Evolutionary conservation across 2,329 filamentous ascomycete genomes (phyloP), one percentile per base, ranked within the genome.

Genomic region (Eurotiales sp.): DNA sequence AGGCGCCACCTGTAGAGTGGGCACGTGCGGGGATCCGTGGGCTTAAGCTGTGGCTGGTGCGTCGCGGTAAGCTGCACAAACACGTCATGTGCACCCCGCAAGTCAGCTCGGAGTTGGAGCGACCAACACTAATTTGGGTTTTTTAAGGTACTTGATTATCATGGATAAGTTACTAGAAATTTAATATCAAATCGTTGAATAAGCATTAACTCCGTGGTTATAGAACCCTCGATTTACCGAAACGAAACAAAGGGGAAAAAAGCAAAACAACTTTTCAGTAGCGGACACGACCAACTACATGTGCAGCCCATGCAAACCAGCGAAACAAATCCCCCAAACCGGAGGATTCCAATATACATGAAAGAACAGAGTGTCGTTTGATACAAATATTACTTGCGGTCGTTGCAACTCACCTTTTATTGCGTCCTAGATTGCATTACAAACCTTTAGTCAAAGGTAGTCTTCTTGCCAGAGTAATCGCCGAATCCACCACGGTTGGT

Each of bases 381-480:
- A 19, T 37, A 37, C 34, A 37, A 8, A 37, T 37, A 19, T 19
- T 36, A 50, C 37, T 25, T n/a, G 8, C 19, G 29, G 34, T 34
- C n/a, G 29, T 47, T 46, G 27, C 43, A 45, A 52, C 47, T 52
- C 48, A 55, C 52, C 47, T n/a, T n/a, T n/a, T n/a, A n/a, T n/a
- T n/a, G 49, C 47, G 22, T 11, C 25, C 4, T 7, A 19, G 25
- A 27, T 10, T 37, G n/a, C 15, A 8, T 30, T 23, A 48, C 34
- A 54, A 46, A 22, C 30, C 40, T 32, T 40, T 52, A 64, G 53
- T 64, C 74, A 69, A 89, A 89, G 58, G 83, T 87, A 68, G 83
- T 84, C 84, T 91, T 93, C 77, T 83, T 86, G 72, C 89, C 90
- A 72, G 83, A 77, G 77, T 87, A 89, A 41, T 42, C 49, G 11